These are phyloP conservation scores for Inonotus obliquus DNA, from an alignment of 1,284 basidiomycete genomes.

Conservation along the genomic window DNA sequence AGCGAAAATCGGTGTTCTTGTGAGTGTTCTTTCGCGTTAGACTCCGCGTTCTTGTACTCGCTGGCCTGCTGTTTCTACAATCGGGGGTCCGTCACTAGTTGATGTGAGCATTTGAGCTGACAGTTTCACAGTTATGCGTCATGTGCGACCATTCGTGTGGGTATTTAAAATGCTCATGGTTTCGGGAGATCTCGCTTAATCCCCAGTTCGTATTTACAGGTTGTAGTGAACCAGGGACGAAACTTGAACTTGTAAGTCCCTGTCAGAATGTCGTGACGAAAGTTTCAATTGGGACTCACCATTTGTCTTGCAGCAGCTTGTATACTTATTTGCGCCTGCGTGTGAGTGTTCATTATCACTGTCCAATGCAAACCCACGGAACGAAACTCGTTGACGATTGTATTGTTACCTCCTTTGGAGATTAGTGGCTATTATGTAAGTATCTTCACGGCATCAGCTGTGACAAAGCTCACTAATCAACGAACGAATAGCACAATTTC, in stretches of 20 bases:
- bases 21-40: neutral
- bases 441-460: neutral
- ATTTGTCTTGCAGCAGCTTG: neutral
- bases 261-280: neutral
- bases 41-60: neutral
- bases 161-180: neutral
- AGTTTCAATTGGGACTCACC: neutral
- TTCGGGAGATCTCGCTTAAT: too few relatives aligned
- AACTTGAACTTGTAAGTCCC: slow-evolving; percentile 7
- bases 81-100: too few relatives aligned
- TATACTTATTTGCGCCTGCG: slow-evolving; percentile 6
- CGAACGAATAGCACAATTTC: neutral
- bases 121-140: neutral
- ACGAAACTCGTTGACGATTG: too few relatives aligned
- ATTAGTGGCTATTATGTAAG: slow-evolving; percentile 7
- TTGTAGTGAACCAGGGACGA: neutral
- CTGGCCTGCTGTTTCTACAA: neutral
- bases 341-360: too few relatives aligned
- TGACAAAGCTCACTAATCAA: neutral
- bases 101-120: neutral
- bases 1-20: slow-evolving; percentile 10
- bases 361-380: too few relatives aligned
- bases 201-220: neutral
- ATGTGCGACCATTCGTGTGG: neutral
- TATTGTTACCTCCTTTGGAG: too few relatives aligned